Conservation (phyloP, 306 rosid genomes). For the Pyrus betulifolia region DNA sequence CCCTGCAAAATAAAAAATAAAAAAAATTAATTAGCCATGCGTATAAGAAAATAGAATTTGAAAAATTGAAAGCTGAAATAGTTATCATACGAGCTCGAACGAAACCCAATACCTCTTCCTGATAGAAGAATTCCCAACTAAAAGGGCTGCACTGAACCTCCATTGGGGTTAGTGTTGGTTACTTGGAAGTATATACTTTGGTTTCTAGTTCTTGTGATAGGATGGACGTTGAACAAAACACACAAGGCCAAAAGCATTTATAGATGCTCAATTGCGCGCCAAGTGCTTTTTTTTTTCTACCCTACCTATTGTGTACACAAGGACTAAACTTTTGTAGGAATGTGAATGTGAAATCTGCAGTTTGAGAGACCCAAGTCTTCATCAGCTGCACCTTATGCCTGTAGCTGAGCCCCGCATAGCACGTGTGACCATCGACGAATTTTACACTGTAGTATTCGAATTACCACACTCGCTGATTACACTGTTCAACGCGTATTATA, state of each 20-base stretch:
- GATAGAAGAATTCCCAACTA: conserved; percentile 53
- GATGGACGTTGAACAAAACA: conserved; percentile 34
- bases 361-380: conserved; percentile 28
- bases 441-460: neutral
- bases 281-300: conserved; percentile 23
- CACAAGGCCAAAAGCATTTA: conserved; percentile 34
- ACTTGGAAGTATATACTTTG: neutral
- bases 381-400: conserved; percentile 24
- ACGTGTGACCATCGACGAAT: neutral
- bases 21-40: neutral
- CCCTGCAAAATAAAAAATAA: conserved; percentile 37
- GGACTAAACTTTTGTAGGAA: conserved; percentile 14
- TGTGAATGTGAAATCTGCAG: conserved; percentile 35
- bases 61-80: neutral
- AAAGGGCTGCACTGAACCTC: conserved; percentile 58
- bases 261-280: conserved; percentile 13
- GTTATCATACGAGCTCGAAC: neutral
- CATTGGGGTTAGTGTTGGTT: conserved; percentile 27
- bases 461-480: neutral
- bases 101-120: conserved; percentile 38
- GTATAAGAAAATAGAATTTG: neutral
- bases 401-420: conserved; percentile 22
- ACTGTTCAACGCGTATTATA: too few species aligned
- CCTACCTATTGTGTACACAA: conserved; percentile 5
- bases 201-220: conserved; percentile 20